A percentile compares a stretch with the other conserved stretches of the same genome.
Evolutionary conservation across 2,329 filamentous ascomycete genomes (phyloP).

Genomic region (Ciborinia camelliae): DNA sequence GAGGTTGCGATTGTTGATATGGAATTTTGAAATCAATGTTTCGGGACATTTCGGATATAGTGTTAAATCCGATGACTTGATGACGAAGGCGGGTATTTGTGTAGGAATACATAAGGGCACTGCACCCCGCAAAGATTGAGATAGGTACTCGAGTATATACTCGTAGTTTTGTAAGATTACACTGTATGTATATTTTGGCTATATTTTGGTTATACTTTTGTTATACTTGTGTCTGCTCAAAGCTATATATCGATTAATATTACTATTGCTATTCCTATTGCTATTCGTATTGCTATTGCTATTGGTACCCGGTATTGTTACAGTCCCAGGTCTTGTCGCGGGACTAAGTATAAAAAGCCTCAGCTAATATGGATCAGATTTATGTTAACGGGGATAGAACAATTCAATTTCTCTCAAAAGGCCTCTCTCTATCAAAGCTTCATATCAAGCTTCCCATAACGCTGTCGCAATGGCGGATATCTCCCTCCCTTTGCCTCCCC

Average conservation of each 20-base stretch:
- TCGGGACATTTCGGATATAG: not conserved
- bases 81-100: not conserved
- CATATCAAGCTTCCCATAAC: not conserved
- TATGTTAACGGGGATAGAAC: not conserved
- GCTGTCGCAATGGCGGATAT: conserved; percentile 1
- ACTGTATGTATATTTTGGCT: too few relatives aligned
- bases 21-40: not conserved
- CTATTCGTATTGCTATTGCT: too few relatives aligned
- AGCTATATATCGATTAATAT: not conserved
- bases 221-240: not conserved
- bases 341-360: not conserved
- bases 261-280: too few relatives aligned
- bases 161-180: too few relatives aligned
- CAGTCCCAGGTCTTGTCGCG: not conserved
- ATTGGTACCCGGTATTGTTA: not conserved
- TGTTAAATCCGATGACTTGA: not conserved
- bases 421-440: not conserved
- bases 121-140: not conserved
- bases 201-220: not conserved
- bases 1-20: not conserved
- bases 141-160: too few relatives aligned
- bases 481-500: not conserved
- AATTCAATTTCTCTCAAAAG: not conserved
- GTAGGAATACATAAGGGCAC: not conserved
- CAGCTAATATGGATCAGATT: not conserved